Evolutionary conservation across 768 basidiomycete species (phyloP).

Genomic region (Psilocybe cubensis): DNA sequence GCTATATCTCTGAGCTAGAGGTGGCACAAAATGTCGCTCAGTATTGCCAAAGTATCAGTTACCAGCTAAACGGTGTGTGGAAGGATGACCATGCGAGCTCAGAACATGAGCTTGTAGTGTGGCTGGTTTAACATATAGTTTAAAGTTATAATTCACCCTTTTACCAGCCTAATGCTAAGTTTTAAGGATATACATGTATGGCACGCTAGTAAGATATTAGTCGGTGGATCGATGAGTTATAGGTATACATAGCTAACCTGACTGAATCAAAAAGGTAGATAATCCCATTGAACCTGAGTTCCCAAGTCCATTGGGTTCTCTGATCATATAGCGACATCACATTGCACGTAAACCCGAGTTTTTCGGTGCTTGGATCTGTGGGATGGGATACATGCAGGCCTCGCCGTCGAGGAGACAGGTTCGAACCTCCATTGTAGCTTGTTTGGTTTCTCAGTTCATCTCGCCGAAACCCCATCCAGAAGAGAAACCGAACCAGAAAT

Average conservation of each 20-base stretch:
- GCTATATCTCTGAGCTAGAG: neutral
- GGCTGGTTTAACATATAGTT: neutral
- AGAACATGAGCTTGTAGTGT: neutral
- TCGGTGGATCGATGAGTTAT: neutral
- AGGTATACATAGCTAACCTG: neutral
- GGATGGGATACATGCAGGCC: too few relatives aligned
- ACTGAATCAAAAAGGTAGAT: neutral
- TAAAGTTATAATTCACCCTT: neutral
- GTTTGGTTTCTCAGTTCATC: too few relatives aligned
- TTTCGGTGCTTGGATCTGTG: neutral
- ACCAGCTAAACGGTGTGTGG: neutral
- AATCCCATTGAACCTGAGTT: neutral
- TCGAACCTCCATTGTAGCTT: too few relatives aligned
- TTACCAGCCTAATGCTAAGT: neutral
- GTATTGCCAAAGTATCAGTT: neutral
- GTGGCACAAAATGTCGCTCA: slow-evolving; percentile 2
- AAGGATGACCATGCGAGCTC: neutral
- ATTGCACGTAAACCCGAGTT: neutral
- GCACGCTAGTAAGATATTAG: too few relatives aligned
- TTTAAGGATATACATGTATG: too few relatives aligned
- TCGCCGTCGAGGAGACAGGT: too few relatives aligned
- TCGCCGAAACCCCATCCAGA: too few relatives aligned
- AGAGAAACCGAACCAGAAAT: neutral
- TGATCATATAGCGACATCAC: neutral
- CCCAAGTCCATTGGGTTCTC: neutral